phyloP scores from a whole-genome alignment of 2,329 filamentous ascomycete genomes.

The Talaromyces sp. region DNA sequence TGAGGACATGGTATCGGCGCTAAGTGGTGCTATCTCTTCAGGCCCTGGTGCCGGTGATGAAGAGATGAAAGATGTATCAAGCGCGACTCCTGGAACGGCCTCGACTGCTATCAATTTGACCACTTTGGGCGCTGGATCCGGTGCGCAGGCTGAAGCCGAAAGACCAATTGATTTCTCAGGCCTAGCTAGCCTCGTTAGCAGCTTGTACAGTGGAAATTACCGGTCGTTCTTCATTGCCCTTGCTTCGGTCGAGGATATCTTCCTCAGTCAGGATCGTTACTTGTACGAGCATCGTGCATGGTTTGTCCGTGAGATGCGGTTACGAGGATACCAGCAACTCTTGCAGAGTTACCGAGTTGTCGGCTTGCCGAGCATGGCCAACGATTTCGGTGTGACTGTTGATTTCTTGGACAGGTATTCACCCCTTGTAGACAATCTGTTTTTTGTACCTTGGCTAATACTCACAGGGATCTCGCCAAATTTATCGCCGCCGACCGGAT shows the following conservation, averaged over 20 bases:
- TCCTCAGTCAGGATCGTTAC: conserved; percentile 91
- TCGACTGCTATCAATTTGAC: conserved; percentile 83
- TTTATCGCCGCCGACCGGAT: conserved; percentile 95
- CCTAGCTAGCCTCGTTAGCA: conserved; percentile 81
- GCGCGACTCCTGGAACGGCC: conserved; percentile 50
- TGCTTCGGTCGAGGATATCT: conserved; percentile 85
- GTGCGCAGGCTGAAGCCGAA: conserved; percentile 70
- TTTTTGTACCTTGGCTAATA: conserved; percentile 1
- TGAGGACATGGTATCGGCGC: conserved; percentile 79
- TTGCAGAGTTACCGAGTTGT: conserved; percentile 97
- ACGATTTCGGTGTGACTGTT: conserved; percentile 92
- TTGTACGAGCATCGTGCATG: conserved; percentile 92
- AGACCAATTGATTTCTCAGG: conserved; percentile 82
- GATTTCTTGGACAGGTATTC: conserved; percentile 90
- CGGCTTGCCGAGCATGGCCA: conserved; percentile 94
- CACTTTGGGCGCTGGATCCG: conserved; percentile 66
- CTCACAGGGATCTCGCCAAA: conserved; percentile 76
- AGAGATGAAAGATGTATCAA: conserved; percentile 64
- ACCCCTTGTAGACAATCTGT: conserved; percentile 1
- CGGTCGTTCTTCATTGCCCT: conserved; percentile 88
- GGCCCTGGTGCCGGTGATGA: conserved; percentile 74
- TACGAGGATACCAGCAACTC: conserved; percentile 93
- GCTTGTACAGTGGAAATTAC: conserved; percentile 91
- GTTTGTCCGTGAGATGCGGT: conserved; percentile 98
- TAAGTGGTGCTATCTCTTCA: conserved; percentile 75